Conservation (phyloP, 208 protist genomes). For the Kentomonas sorsogonicus region DNA sequence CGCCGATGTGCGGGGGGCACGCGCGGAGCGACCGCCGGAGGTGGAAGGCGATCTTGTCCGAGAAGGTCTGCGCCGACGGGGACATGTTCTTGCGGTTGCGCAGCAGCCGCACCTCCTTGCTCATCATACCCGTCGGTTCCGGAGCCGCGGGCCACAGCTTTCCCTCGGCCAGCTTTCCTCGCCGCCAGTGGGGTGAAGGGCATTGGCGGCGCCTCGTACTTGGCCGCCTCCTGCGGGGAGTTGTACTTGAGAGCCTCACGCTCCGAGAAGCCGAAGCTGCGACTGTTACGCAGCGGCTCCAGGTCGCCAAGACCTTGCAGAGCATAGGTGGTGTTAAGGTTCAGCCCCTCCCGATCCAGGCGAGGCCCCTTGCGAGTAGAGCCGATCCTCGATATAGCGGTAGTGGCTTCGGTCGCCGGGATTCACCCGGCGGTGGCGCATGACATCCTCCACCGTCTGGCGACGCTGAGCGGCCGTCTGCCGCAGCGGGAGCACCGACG, state of each 20-base stretch:
- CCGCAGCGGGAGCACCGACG: slow-evolving; percentile 49
- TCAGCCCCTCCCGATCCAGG: slow-evolving; percentile 75
- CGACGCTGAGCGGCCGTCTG: slow-evolving; percentile 72
- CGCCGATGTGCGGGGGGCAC: slow-evolving; percentile 76
- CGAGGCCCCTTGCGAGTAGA: slow-evolving; percentile 75
- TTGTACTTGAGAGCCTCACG: slow-evolving; percentile 78
- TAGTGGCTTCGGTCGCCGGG: slow-evolving; percentile 49
- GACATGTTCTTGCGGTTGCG: slow-evolving; percentile 83
- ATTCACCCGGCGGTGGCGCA: slow-evolving; percentile 36
- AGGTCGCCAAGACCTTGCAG: slow-evolving; percentile 86
- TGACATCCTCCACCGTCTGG: slow-evolving; percentile 63
- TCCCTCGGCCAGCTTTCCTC: slow-evolving; percentile 77
- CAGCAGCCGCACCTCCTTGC: slow-evolving; percentile 72
- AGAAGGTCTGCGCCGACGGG: slow-evolving; percentile 67
- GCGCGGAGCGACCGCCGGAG: slow-evolving; percentile 78
- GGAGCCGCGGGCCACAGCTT: slow-evolving; percentile 84
- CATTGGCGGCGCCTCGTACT: slow-evolving; percentile 67
- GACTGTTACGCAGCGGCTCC: slow-evolving; percentile 81
- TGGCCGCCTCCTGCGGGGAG: slow-evolving; percentile 43
- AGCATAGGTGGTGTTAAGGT: slow-evolving; percentile 79
- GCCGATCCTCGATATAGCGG: slow-evolving; percentile 71
- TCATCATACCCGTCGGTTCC: slow-evolving; percentile 71
- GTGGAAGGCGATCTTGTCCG: slow-evolving; percentile 81
- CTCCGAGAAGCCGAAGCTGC: slow-evolving; percentile 79
- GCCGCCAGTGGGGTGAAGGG: slow-evolving; percentile 78